Percentiles rank a stretch among this genome's conserved stretches.
Conservation (phyloP, 495 filamentous ascomycete genomes). For the Lophiostoma macrostomum region DNA sequence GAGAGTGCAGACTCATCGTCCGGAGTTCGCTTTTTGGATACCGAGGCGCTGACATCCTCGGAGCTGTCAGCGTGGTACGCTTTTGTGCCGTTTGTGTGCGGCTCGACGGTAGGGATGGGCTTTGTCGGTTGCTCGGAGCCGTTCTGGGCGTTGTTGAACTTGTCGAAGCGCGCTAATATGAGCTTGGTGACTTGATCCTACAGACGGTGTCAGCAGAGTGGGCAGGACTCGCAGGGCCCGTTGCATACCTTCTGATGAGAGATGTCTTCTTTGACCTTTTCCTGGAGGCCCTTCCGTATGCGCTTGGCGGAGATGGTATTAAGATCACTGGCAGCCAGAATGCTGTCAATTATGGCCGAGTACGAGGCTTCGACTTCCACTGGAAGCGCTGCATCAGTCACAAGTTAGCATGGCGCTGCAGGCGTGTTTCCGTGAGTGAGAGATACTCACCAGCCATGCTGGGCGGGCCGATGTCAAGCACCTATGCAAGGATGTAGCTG, state of each 20-base stretch:
- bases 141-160: conserved; percentile 57
- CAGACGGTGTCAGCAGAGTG: conserved; percentile 5
- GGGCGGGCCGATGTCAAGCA: conserved; percentile 6
- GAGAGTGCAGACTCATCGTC: conserved; percentile 46
- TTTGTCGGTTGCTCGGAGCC: conserved; percentile 33
- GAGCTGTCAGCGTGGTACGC: conserved; percentile 15
- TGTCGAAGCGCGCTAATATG: conserved; percentile 89
- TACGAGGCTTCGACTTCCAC: conserved; percentile 52
- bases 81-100: conserved; percentile 48
- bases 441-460: conserved; percentile 25
- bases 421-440: neutral
- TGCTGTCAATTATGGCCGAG: conserved; percentile 84
- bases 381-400: conserved; percentile 12
- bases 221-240: neutral
- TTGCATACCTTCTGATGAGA: conserved; percentile 74
- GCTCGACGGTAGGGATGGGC: conserved; percentile 38
- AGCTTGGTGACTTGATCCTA: conserved; percentile 77
- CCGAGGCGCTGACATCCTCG: conserved; percentile 12
- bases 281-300: conserved; percentile 82
- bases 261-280: conserved; percentile 74
- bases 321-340: conserved; percentile 77
- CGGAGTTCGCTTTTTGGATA: conserved; percentile 37
- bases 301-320: conserved; percentile 89
- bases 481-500: neutral
- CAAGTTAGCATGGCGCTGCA: conserved; percentile 2